Percentiles rank a stretch among this genome's conserved stretches.
Evolutionary conservation across 495 filamentous ascomycete species (phyloP).

Genomic region (Penicillium tannophilum): DNA sequence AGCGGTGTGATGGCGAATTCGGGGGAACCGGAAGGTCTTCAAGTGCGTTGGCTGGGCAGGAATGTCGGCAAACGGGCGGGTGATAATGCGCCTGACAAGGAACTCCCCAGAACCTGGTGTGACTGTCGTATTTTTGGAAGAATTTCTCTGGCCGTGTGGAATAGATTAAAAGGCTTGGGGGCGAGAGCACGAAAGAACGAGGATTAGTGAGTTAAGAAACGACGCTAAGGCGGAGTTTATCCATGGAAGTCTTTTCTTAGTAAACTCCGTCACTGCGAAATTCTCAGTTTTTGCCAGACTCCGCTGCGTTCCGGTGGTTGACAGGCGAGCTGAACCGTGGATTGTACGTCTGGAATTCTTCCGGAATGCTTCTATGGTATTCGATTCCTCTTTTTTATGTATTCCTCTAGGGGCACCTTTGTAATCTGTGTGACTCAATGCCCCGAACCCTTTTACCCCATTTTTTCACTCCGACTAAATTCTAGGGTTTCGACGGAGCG

Average conservation of each 20-base stretch:
- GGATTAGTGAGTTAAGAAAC: neutral
- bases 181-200: neutral
- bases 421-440: neutral
- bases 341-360: neutral
- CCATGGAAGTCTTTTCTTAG: neutral
- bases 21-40: slow-evolving; percentile 7
- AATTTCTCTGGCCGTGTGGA: neutral
- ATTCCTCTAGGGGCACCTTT: neutral
- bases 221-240: neutral
- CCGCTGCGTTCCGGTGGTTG: slow-evolving; percentile 29
- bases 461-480: neutral
- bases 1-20: slow-evolving; percentile 27
- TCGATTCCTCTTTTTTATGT: neutral
- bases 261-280: neutral
- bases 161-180: neutral
- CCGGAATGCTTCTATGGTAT: neutral
- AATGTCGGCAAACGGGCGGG: slow-evolving; percentile 32
- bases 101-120: slow-evolving; percentile 19
- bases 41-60: slow-evolving; percentile 31
- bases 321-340: slow-evolving; percentile 16
- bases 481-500: neutral
- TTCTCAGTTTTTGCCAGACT: slow-evolving; percentile 1
- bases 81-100: slow-evolving; percentile 26
- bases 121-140: neutral
- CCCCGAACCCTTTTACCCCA: neutral